phyloP scores from a whole-genome alignment of 352 stramenopile genomes.

The Elongisporangium undulatum region DNA sequence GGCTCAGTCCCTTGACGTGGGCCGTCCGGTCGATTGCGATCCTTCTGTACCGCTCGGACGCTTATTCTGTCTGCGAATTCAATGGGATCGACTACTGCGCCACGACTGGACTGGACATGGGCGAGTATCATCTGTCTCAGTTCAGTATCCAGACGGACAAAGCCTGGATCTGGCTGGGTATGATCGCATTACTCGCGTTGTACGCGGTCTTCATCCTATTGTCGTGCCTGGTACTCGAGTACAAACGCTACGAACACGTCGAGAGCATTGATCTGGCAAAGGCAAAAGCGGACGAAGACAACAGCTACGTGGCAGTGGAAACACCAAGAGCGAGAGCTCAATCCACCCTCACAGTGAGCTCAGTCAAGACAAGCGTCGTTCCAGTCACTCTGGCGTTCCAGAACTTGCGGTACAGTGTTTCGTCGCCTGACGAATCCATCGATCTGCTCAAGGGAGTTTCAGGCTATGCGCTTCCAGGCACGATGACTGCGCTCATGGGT shows the following conservation, averaged over 20 bases:
- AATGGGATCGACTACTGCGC: slow-evolving; percentile 29
- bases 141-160: slow-evolving; percentile 28
- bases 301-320: slow-evolving; percentile 2
- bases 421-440: slow-evolving; percentile 24
- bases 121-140: slow-evolving; percentile 26
- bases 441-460: slow-evolving; percentile 73
- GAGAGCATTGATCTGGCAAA: slow-evolving; percentile 15
- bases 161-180: slow-evolving; percentile 25
- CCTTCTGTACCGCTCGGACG: slow-evolving; percentile 31
- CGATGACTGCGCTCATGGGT: slow-evolving; percentile 63
- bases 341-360: not conserved
- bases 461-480: slow-evolving; percentile 41
- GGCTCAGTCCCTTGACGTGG: slow-evolving; percentile 51
- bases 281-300: slow-evolving; percentile 6
- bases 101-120: slow-evolving; percentile 29
- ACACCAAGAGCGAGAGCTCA: not conserved
- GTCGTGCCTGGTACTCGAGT: slow-evolving; percentile 29
- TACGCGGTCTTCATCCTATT: slow-evolving; percentile 35
- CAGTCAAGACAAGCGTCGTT: slow-evolving; percentile 18
- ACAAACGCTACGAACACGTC: slow-evolving; percentile 17
- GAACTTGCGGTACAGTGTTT: slow-evolving; percentile 38
- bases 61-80: slow-evolving; percentile 27
- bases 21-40: slow-evolving; percentile 25
- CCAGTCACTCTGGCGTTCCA: slow-evolving; percentile 33
- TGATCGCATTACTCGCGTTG: slow-evolving; percentile 24